Conservation (phyloP, 495 filamentous ascomycete species). For the Hypoxylon lienhwacheense region DNA sequence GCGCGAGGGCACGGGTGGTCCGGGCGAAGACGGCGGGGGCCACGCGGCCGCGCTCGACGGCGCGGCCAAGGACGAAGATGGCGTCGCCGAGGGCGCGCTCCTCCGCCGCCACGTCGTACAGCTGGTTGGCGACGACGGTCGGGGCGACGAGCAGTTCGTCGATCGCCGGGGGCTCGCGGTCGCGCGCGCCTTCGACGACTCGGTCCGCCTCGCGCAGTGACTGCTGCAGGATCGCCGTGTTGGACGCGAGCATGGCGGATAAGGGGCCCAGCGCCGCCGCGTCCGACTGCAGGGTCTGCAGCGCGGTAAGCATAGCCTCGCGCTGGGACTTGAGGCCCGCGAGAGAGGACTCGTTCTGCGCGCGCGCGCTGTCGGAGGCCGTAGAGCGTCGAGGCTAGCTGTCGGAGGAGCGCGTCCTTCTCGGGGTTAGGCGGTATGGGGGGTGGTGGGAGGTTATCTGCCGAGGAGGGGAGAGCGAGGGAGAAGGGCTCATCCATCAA, state of each 20-base stretch:
- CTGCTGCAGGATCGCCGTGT: slow-evolving; percentile 75
- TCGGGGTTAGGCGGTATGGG: slow-evolving; percentile 96
- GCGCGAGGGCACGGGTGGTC: slow-evolving; percentile 76
- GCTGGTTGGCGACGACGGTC: slow-evolving; percentile 87
- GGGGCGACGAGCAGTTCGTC: slow-evolving; percentile 93
- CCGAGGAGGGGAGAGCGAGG: slow-evolving; percentile 62
- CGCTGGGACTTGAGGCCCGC: slow-evolving; percentile 78
- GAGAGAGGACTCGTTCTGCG: slow-evolving; percentile 69
- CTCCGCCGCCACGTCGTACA: slow-evolving; percentile 86
- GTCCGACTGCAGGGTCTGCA: slow-evolving; percentile 69
- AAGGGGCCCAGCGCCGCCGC: slow-evolving; percentile 68
- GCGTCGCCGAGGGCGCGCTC: slow-evolving; percentile 81
- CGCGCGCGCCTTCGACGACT: slow-evolving; percentile 59
- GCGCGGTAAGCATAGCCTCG: slow-evolving; percentile 68
- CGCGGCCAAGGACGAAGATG: slow-evolving; percentile 80
- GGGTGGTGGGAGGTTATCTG: slow-evolving; percentile 56
- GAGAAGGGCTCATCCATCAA: slow-evolving; percentile 67
- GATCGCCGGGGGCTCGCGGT: slow-evolving; percentile 53
- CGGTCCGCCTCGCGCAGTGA: slow-evolving; percentile 76
- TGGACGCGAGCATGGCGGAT: slow-evolving; percentile 67
- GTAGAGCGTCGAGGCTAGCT: slow-evolving; percentile 69
- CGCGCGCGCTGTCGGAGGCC: slow-evolving; percentile 64
- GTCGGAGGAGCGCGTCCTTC: slow-evolving; percentile 83
- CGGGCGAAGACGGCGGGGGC: slow-evolving; percentile 79
- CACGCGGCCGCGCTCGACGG: slow-evolving; percentile 79